Percentiles rank a stretch among this genome's conserved stretches.
These are phyloP conservation scores for Neurospora sp. DNA, from an alignment of 495 filamentous ascomycete species.

Conservation along the genomic window DNA sequence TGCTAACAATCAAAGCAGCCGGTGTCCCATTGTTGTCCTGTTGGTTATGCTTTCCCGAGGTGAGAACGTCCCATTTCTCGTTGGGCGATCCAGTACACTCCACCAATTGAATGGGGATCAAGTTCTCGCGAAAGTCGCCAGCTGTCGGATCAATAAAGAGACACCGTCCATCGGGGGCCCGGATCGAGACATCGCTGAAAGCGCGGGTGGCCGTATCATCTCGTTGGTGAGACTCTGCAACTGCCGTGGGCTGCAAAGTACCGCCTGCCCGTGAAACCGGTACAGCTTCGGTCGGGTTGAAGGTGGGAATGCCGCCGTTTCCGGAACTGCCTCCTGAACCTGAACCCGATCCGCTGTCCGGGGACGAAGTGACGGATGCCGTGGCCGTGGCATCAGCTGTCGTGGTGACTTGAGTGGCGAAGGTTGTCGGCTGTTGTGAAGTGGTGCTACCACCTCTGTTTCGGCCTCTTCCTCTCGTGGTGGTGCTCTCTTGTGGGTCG, in stretches of 20 bases:
- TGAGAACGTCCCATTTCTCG: slow-evolving; percentile 47
- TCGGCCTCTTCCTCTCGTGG: background rate
- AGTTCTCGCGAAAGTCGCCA: slow-evolving; percentile 46
- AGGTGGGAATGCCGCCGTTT: slow-evolving; percentile 14
- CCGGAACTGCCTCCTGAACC: slow-evolving; percentile 1
- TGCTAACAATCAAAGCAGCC: slow-evolving; percentile 39
- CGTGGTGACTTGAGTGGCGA: background rate
- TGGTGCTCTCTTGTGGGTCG: background rate
- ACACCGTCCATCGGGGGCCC: slow-evolving; percentile 39
- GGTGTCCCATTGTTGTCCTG: slow-evolving; percentile 14
- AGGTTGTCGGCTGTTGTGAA: slow-evolving; percentile 3
- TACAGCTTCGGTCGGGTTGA: slow-evolving; percentile 37
- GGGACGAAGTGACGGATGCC: background rate
- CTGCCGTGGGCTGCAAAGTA: slow-evolving; percentile 36
- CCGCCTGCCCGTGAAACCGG: slow-evolving; percentile 43
- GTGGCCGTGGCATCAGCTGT: background rate
- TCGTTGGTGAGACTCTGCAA: slow-evolving; percentile 34
- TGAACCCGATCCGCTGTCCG: background rate
- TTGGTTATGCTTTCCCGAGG: slow-evolving; percentile 38
- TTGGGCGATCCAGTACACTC: slow-evolving; percentile 35
- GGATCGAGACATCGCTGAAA: slow-evolving; percentile 36
- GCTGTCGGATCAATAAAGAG: slow-evolving; percentile 44
- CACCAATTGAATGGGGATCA: slow-evolving; percentile 40
- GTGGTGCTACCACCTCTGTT: background rate
- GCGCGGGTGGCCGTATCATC: slow-evolving; percentile 39